Evolutionary conservation across 129 eudicot genomes (phyloP).

Genomic region (Escallonia rubra): DNA sequence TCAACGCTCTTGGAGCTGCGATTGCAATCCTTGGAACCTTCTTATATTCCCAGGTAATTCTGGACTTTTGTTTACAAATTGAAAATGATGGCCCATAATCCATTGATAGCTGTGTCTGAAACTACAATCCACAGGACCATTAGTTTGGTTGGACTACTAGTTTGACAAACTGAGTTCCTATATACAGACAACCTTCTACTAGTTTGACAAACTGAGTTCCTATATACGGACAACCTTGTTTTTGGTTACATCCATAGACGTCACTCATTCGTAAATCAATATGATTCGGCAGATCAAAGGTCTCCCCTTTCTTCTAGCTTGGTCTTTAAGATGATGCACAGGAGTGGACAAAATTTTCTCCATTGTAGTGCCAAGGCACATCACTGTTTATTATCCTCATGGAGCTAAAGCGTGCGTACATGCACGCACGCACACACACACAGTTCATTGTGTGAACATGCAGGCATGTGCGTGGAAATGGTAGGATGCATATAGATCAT

Average conservation of each 20-base stretch:
- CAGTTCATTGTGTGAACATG: no score
- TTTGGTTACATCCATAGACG: neutral
- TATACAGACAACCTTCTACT: neutral
- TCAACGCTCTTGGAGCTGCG: conserved; percentile 89
- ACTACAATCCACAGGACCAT: neutral
- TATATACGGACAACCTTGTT: conserved; percentile 1
- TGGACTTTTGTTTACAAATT: conserved; percentile 10
- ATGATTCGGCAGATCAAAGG: no score
- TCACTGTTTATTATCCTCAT: no score
- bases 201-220: neutral
- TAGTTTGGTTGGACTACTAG: neutral
- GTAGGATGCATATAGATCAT: no score
- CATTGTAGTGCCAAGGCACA: no score
- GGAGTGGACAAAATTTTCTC: no score
- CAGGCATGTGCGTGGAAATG: no score
- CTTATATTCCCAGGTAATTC: conserved; percentile 79
- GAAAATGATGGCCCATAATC: conserved; percentile 12
- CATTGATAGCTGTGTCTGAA: neutral
- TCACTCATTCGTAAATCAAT: neutral
- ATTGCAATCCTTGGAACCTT: conserved; percentile 87
- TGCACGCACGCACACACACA: no score
- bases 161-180: neutral
- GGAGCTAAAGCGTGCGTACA: no score
- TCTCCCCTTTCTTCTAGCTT: no score
- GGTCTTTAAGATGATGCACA: no score